Conservation (phyloP, 2,329 filamentous ascomycete genomes). For the Lachnellula willkommii region DNA sequence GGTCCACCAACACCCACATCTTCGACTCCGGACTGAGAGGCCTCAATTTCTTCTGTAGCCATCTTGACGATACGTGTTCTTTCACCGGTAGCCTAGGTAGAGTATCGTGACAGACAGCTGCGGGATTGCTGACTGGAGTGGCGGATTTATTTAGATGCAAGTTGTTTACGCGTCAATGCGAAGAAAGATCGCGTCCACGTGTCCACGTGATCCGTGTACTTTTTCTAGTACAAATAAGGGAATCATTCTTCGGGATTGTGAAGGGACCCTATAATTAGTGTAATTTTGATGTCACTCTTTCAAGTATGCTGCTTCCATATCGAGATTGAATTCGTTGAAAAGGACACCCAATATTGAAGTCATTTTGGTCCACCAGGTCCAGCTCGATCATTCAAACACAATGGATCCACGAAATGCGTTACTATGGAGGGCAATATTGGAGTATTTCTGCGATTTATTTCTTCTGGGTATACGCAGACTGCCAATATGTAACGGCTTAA, state of each 20-base stretch:
- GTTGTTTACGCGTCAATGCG: background rate
- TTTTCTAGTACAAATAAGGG: background rate
- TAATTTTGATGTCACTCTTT: no score
- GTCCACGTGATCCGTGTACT: background rate
- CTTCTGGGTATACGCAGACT: background rate
- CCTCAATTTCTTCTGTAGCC: slow-evolving; percentile 39
- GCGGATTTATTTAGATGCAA: background rate
- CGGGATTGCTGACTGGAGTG: background rate
- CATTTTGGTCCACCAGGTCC: no score
- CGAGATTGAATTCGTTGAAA: no score
- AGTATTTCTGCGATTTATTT: background rate
- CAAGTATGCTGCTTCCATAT: no score
- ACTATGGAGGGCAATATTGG: no score
- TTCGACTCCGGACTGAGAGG: slow-evolving; percentile 68
- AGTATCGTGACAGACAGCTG: background rate
- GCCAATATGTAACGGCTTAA: background rate
- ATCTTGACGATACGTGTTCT: slow-evolving; percentile 13
- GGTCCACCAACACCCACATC: slow-evolving; percentile 72
- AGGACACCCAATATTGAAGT: no score
- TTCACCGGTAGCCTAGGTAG: background rate
- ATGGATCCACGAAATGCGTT: no score
- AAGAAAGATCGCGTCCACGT: background rate
- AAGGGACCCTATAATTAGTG: no score
- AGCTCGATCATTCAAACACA: no score
- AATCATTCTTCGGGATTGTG: no score